These are phyloP conservation scores for Chrysanthemum seticuspe DNA, from an alignment of 129 eudicot genomes.

Conservation along the genomic window DNA sequence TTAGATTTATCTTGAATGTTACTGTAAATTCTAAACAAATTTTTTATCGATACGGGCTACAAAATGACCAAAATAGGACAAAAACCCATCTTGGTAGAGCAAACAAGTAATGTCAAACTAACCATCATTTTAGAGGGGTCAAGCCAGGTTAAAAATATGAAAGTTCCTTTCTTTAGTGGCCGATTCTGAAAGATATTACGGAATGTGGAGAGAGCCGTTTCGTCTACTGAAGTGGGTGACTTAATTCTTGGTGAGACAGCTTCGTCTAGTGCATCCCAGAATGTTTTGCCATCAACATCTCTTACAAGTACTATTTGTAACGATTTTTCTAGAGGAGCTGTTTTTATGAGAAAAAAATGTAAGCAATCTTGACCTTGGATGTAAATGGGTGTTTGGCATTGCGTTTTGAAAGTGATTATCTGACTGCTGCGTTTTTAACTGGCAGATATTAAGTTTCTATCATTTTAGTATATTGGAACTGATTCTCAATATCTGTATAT, in stretches of 20 bases:
- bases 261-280: conserved; percentile 92
- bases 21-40: no score
- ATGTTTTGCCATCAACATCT: conserved; percentile 91
- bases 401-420: no score
- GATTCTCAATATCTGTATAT: no score
- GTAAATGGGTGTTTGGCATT: no score
- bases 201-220: conserved; percentile 68
- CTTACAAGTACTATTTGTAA: conserved; percentile 79
- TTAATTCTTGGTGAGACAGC: conserved; percentile 75
- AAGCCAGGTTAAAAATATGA: conserved; percentile 77
- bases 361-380: conserved; percentile 11
- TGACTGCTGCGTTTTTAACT: no score
- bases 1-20: no score
- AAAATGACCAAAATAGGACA: no score
- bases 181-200: conserved; percentile 62
- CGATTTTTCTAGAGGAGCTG: conserved; percentile 80
- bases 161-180: conserved; percentile 75
- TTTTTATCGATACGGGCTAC: no score
- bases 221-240: conserved; percentile 58
- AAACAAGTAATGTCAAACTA: conserved; percentile 26
- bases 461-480: no score
- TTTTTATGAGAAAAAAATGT: conserved; percentile 28
- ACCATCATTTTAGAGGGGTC: conserved; percentile 78
- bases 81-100: neutral
- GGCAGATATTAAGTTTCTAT: no score